A percentile compares a stretch with the other conserved stretches of the same genome.
These are phyloP conservation scores for Podospora sp. DNA, from an alignment of 495 filamentous ascomycete genomes.

Conservation along the genomic window DNA sequence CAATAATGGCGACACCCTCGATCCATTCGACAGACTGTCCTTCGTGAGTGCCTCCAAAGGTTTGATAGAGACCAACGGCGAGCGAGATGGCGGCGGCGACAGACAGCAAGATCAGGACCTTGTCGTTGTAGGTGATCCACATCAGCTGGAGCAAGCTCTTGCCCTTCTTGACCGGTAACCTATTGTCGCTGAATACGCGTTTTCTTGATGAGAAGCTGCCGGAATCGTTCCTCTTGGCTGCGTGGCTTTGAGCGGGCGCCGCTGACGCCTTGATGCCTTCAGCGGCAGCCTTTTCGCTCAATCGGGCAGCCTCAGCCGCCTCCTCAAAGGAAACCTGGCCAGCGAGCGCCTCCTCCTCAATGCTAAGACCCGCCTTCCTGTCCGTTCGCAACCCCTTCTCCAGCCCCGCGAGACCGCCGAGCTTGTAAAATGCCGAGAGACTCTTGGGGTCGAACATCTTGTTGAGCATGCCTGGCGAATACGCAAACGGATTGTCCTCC, in stretches of 20 bases:
- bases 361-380: conserved; percentile 63
- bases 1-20: conserved; percentile 77
- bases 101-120: conserved; percentile 75
- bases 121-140: conserved; percentile 88
- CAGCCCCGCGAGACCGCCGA: conserved; percentile 69
- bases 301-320: conserved; percentile 51
- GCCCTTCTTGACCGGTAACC: conserved; percentile 72
- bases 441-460: conserved; percentile 79
- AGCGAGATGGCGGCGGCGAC: conserved; percentile 73
- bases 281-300: conserved; percentile 34
- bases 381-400: conserved; percentile 70
- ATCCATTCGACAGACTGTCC: conserved; percentile 69
- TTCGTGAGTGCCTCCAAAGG: conserved; percentile 48
- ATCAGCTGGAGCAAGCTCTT: conserved; percentile 72
- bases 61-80: conserved; percentile 72
- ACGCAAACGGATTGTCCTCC: conserved; percentile 70
- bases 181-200: conserved; percentile 70
- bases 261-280: conserved; percentile 31
- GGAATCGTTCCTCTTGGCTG: conserved; percentile 25
- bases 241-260: conserved; percentile 13
- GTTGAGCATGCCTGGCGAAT: conserved; percentile 68
- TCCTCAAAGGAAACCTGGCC: conserved; percentile 64
- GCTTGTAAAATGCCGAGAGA: conserved; percentile 65
- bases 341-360: conserved; percentile 63
- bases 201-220: conserved; percentile 64